phyloP scores from a whole-genome alignment of 768 basidiomycete species.

The Scleroderma bovista region DNA sequence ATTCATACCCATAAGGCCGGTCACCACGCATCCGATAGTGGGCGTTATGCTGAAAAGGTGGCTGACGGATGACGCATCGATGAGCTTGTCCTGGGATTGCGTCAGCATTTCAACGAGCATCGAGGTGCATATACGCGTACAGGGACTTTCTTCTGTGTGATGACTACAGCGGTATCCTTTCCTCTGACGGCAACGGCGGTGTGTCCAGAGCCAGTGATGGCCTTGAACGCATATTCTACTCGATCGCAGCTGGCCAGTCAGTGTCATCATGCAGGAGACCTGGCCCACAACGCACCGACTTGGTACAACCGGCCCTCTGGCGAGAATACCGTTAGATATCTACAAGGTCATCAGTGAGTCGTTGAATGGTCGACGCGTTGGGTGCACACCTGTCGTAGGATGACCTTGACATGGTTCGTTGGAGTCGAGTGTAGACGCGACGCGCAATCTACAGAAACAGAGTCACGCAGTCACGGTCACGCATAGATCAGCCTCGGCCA shows the following conservation, averaged over 20 bases:
- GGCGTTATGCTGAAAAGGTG: slow-evolving; percentile 96
- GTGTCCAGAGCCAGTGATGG: slow-evolving; percentile 94
- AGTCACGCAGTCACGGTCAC: slow-evolving; percentile 27
- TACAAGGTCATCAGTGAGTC: slow-evolving; percentile 17
- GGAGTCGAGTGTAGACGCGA: slow-evolving; percentile 45
- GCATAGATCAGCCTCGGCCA: background rate
- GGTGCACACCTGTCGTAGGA: slow-evolving; percentile 77
- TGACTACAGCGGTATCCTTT: slow-evolving; percentile 90
- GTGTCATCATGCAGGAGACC: slow-evolving; percentile 2
- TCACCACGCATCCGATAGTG: slow-evolving; percentile 96
- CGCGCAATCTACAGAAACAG: slow-evolving; percentile 42
- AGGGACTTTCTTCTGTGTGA: slow-evolving; percentile 98
- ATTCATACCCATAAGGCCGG: slow-evolving; percentile 82
- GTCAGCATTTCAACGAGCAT: background rate
- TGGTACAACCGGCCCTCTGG: slow-evolving; percentile 97
- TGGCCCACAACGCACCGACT: slow-evolving; percentile 66
- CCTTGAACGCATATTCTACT: slow-evolving; percentile 98
- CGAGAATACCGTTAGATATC: slow-evolving; percentile 96
- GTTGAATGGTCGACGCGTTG: background rate
- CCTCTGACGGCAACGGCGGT: slow-evolving; percentile 91
- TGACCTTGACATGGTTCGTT: slow-evolving; percentile 76
- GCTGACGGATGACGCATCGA: slow-evolving; percentile 90
- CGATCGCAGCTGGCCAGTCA: slow-evolving; percentile 7
- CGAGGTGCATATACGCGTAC: slow-evolving; percentile 43
- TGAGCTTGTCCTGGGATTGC: slow-evolving; percentile 80